A percentile compares a stretch with the other conserved stretches of the same genome.
Evolutionary conservation across 306 rosid species (phyloP).

Genomic region (Vachellia pachyceras): DNA sequence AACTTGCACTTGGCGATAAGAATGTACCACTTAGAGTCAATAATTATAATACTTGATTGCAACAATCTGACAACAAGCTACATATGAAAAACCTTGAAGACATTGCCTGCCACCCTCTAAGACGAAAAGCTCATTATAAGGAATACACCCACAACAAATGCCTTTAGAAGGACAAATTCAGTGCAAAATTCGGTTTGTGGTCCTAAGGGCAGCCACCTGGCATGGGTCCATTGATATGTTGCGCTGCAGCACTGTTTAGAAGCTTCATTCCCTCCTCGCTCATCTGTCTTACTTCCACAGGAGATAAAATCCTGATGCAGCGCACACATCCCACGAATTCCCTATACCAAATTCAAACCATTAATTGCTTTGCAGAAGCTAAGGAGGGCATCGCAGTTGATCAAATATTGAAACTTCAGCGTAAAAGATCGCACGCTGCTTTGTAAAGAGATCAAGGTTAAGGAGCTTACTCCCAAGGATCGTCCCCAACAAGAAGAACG

Average conservation of each 20-base stretch:
- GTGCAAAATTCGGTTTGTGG: not conserved
- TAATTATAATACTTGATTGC: not conserved
- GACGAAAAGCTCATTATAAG: not conserved
- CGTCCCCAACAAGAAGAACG: constrained; percentile 81
- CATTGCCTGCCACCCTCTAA: no score
- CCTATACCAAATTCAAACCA: constrained; percentile 46
- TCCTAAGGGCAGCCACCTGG: constrained; percentile 41
- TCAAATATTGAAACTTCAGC: not conserved
- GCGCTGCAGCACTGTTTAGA: constrained; percentile 71
- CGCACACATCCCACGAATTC: constrained; percentile 77
- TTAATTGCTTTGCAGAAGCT: not conserved
- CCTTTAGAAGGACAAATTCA: not conserved
- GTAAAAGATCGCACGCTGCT: not conserved
- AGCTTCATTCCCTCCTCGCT: constrained; percentile 89
- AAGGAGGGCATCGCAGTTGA: not conserved
- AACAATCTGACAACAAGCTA: not conserved
- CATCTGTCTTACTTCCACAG: constrained; percentile 82
- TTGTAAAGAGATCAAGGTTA: not conserved
- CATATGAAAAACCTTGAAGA: no score
- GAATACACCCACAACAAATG: not conserved
- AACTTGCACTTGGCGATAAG: not conserved
- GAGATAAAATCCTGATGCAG: constrained; percentile 77
- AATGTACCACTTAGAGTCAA: not conserved
- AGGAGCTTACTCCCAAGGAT: constrained; percentile 81
- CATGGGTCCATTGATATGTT: constrained; percentile 50